Base-by-base conservation (phyloP, 352 stramenopile genomes). In the Globisporangium irregulare region DNA sequence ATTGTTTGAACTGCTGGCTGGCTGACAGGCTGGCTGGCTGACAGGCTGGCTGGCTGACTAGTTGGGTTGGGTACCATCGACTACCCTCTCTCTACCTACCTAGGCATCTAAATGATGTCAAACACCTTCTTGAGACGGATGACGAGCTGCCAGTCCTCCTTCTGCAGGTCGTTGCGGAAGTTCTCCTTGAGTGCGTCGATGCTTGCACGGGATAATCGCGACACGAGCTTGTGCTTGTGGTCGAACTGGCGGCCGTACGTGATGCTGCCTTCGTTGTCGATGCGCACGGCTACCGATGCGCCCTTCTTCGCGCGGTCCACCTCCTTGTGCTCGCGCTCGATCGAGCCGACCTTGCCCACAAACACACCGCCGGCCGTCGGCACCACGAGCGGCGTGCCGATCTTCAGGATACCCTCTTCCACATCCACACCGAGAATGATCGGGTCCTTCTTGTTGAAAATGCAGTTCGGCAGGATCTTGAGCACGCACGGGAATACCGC, bases 361-460 rank as follows among this genome's bases (percentile, higher is more conserved):
- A 99, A 75, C 50, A 97, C 76, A n/a, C 79, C 73, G 43, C 79
- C 88, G 6, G 81, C 77, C 0, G 77, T 85, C 9, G 87, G 78
- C 78, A 97, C 79, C 68, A 97, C 75, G 78, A 99, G 83, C 27
- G 97, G 97, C 48, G 98, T 99, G 41, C 97, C 97, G n/a, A 99
- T 79, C 79, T 99, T 99, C 8, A 99, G 71, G 63, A 98, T 99
- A 59, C 98, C 98, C 63, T 99, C 97, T 38, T 94, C 86, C 12
- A 99, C 87, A 75, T 99, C 97, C 20, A 99, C 92, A 62, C 98
- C 98, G 24, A 99, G 81, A 80, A 99, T 98, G 73, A 99, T 99
- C 50, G 97, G 98, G 79, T 99, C 98, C 75, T 99, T 99, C 73
- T 98, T 98, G 75, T 99, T 99, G 84, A 99, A 99, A 20, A 99